Evolutionary conservation across 805 yeast species (phyloP), one percentile per base, ranked within the genome.

Genomic region (Pachysolen tannophilus): DNA sequence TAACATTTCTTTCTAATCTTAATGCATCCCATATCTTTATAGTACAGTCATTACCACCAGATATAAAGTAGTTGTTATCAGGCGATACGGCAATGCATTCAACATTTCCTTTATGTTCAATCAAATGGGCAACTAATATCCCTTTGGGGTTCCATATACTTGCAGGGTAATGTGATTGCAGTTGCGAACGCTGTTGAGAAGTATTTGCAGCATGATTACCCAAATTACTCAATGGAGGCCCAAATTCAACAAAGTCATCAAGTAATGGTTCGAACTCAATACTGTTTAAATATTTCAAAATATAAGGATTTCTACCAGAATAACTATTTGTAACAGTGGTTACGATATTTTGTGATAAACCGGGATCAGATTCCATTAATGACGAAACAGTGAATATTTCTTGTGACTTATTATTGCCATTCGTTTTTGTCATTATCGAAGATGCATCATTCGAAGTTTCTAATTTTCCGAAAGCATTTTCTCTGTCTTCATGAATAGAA

Each of bases 11-110:
- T 34, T 78, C 85, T 25, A 88, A 57, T 39, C 76, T 72, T 8
- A 60, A 47, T 1, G 78, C 56, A 49, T 85, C 94, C 97, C 97
- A 92, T 1, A 90, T 55, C 43, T 75, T 80, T 26, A 92, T 48
- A 2, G 60, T 50, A 0, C 97, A 95, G 20, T 70, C 69, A 32
- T 78, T 82, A 6, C 92, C 84, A 2, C 87, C 95, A 2, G 92
- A 78, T 3, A 86, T 60, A 43, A 90, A 77, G 43, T 73, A 80
- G 17, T 71, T 70, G 11, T 75, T 68, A 20, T 80, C 77, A 0
- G 81, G 77, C 5, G 83, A 67, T 0, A 73, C 69, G 1, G 67
- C 72, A 7, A 86, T 50, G 19, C 78, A 58, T 16, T 66, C 75
- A n/a, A 87, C 61, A 2, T 75, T 33, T 1, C 73, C 63, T n/a